Conservation (phyloP, 495 filamentous ascomycete species). For the Chlorociboria aeruginascens region DNA sequence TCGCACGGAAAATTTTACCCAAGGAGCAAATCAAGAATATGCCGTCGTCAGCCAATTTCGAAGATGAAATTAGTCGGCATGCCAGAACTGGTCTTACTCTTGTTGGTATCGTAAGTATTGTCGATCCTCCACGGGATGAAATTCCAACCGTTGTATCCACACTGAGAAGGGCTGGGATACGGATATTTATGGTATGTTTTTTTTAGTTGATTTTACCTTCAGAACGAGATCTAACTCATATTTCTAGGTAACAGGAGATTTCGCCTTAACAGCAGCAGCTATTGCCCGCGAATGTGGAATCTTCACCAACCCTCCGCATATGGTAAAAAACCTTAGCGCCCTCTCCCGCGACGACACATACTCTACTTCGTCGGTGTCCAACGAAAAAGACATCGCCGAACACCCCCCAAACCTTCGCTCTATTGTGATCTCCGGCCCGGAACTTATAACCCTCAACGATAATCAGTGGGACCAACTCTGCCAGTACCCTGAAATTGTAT, state of each 20-base stretch:
- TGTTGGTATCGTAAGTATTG: constrained; percentile 52
- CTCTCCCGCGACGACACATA: constrained; percentile 24
- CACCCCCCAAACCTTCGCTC: background rate
- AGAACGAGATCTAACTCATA: background rate
- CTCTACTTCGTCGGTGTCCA: constrained; percentile 1
- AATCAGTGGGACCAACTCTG: constrained; percentile 46
- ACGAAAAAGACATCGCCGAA: constrained; percentile 4
- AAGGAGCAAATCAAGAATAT: constrained; percentile 22
- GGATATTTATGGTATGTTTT: constrained; percentile 43
- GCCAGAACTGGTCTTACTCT: constrained; percentile 39
- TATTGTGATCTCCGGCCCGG: constrained; percentile 39
- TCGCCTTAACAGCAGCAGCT: constrained; percentile 54
- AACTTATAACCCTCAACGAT: constrained; percentile 43
- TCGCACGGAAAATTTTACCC: constrained; percentile 45
- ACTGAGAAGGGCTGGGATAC: constrained; percentile 47
- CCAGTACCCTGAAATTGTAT: constrained; percentile 50
- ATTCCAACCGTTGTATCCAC: constrained; percentile 47
- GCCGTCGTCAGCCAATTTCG: constrained; percentile 34
- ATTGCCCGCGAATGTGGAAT: constrained; percentile 59
- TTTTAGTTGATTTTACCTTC: background rate
- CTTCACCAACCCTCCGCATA: constrained; percentile 31
- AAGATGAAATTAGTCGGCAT: constrained; percentile 35
- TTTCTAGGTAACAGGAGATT: constrained; percentile 54
- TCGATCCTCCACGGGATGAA: constrained; percentile 55
- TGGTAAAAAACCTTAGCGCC: constrained; percentile 25